Evolutionary conservation across 164 flowering plant genomes (phyloP).

Genomic region (Protea cynaroides): DNA sequence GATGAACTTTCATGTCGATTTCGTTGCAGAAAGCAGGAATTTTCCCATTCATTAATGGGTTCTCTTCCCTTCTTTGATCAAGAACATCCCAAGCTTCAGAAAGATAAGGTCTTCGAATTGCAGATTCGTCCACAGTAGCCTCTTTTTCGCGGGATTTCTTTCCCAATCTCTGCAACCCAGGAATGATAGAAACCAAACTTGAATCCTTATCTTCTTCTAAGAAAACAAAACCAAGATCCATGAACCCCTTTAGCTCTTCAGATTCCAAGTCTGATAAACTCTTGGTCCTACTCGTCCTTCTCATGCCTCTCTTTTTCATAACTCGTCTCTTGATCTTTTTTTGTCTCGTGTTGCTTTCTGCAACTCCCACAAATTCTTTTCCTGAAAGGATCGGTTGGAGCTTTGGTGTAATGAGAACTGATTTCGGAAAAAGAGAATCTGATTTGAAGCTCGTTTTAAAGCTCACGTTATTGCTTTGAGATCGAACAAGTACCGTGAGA

Average conservation of each 20-base stretch:
- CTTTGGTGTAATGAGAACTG: constrained; percentile 26
- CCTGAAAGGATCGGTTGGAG: constrained; percentile 51
- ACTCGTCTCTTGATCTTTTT: not conserved
- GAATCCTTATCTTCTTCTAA: constrained; percentile 56
- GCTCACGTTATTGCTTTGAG: constrained; percentile 36
- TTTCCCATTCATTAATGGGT: constrained; percentile 43
- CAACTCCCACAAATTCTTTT: constrained; percentile 19
- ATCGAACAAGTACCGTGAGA: constrained; percentile 26
- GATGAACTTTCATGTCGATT: constrained; percentile 52
- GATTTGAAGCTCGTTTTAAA: constrained; percentile 16
- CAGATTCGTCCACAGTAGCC: not conserved
- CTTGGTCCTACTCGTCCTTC: constrained; percentile 32
- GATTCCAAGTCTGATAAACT: constrained; percentile 76
- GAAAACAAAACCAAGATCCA: constrained; percentile 80
- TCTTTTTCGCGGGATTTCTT: constrained; percentile 12
- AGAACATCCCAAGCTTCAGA: constrained; percentile 68
- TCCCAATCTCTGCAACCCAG: constrained; percentile 66
- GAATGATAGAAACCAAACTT: constrained; percentile 50
- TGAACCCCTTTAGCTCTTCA: constrained; percentile 80
- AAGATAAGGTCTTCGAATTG: constrained; percentile 58
- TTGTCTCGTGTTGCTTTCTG: not conserved
- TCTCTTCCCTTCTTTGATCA: constrained; percentile 17
- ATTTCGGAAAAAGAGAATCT: constrained; percentile 23
- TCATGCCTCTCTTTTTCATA: constrained; percentile 13
- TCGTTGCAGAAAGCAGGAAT: constrained; percentile 37